Base-by-base conservation (phyloP, 2,329 filamentous ascomycete genomes). In the Colletotrichum godetiae region DNA sequence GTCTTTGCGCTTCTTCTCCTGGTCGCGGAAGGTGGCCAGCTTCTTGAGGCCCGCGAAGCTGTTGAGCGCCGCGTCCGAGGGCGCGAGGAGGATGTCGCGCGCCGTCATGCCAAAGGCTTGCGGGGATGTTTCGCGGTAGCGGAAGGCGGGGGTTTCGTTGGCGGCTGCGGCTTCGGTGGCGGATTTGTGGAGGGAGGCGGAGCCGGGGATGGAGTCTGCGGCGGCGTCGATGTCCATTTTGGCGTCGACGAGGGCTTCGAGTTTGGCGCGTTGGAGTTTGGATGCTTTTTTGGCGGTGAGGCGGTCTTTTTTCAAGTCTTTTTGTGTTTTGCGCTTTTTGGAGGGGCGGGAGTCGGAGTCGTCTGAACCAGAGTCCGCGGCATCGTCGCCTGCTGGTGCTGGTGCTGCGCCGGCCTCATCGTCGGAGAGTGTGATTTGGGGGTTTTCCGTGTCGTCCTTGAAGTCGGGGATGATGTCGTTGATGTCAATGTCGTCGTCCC, bases 401-500 rank as follows among this genome's bases (percentile, higher is more conserved):
- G n/a, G n/a, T n/a, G n/a, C n/a, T n/a, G n/a, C n/a, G n/a, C n/a
- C n/a, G n/a, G n/a, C n/a, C n/a, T 87, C 82, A 8, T 81, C 85
- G 75, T 92, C 89, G 5, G 90, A 90, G 1, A 92, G 84, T 1
- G 84, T 84, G 72, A 93, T 83, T 1, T 85, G 84, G 24, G 90
- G 89, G 62, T 87, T 84, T 27, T 59, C 80, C 71, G 88, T 84
- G 7, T 90, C 90, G 31, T 94, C 93, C 24, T 94, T 91, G 79
- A 97, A 98, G 74, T 97, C 94, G 1, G 95, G 95, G 33, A 98
- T 86, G 63, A 98, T 88, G 81, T 98, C 96, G 74, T 93, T 95
- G 85, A 99, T 98, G 80, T 98, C 95, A 78, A 99, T 98, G 80
- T 99, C 97, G 79, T 98, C 95, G 78, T 98, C 94, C 93, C 96